These are phyloP conservation scores for Aquilaria sinensis DNA, from an alignment of 345 rosid species.

Conservation along the genomic window DNA sequence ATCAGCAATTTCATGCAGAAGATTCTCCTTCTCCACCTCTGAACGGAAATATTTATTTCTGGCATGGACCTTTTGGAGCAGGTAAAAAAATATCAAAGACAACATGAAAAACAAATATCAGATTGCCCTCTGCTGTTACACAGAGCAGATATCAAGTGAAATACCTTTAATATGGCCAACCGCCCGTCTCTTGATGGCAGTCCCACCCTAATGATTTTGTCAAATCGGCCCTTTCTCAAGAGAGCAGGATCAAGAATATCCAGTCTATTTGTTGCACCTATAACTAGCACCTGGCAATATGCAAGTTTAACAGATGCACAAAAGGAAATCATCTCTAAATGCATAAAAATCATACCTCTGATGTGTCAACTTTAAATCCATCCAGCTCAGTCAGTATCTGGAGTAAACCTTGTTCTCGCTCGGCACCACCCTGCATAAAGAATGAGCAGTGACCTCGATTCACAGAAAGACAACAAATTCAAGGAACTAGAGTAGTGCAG, in stretches of 20 bases:
- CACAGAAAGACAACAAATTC: background rate
- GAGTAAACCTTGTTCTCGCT: conserved; percentile 97
- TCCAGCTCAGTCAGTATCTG: conserved; percentile 98
- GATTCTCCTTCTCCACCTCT: conserved; percentile 66
- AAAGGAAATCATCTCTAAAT: conserved; percentile 3
- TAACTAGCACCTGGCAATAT: conserved; percentile 68
- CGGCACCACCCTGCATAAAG: conserved; percentile 85
- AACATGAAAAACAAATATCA: conserved; percentile 5
- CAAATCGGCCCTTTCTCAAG: conserved; percentile 95
- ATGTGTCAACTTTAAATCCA: conserved; percentile 86
- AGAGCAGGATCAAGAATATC: conserved; percentile 97
- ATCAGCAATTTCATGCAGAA: conserved; percentile 76
- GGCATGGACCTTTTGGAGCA: conserved; percentile 71
- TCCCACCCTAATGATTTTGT: conserved; percentile 93
- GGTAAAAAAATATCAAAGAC: conserved; percentile 8
- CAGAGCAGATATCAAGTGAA: background rate
- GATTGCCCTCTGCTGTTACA: conserved; percentile 3
- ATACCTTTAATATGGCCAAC: conserved; percentile 83
- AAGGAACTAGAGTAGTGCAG: too few species aligned
- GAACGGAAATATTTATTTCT: conserved; percentile 85
- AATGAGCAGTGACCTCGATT: background rate
- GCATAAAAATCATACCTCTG: conserved; percentile 51
- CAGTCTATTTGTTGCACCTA: conserved; percentile 95
- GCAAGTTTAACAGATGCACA: conserved; percentile 22
- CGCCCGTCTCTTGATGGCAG: conserved; percentile 92